Evolutionary conservation across 805 yeast species (phyloP).

Genomic region (Candida odintsovae): DNA sequence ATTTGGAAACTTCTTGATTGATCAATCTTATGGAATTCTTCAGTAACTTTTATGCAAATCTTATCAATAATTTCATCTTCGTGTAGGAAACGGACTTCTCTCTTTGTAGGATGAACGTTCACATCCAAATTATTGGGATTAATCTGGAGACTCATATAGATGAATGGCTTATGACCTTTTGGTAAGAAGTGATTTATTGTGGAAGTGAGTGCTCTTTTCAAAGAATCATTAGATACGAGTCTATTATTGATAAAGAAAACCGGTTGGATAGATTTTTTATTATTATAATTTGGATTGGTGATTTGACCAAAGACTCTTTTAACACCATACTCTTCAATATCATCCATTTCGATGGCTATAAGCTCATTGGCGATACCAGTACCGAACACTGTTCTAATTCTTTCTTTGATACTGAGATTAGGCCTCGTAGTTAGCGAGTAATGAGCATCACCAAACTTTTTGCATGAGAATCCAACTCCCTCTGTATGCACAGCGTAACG

Average conservation of each 20-base stretch:
- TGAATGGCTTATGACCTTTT: slow-evolving; percentile 70
- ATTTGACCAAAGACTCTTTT: slow-evolving; percentile 50
- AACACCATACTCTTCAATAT: slow-evolving; percentile 42
- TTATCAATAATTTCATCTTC: slow-evolving; percentile 80
- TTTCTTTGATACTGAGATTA: slow-evolving; percentile 46
- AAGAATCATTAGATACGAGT: slow-evolving; percentile 75
- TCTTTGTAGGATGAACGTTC: slow-evolving; percentile 92
- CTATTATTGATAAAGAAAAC: slow-evolving; percentile 83
- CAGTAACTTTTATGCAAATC: slow-evolving; percentile 46
- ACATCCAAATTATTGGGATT: slow-evolving; percentile 76
- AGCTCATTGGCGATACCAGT: slow-evolving; percentile 60
- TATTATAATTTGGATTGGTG: slow-evolving; percentile 64
- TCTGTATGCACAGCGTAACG: slow-evolving; percentile 73
- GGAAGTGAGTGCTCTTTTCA: slow-evolving; percentile 58
- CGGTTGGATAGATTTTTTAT: slow-evolving; percentile 60
- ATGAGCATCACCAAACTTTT: slow-evolving; percentile 71
- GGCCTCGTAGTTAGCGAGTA: slow-evolving; percentile 58
- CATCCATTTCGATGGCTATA: slow-evolving; percentile 37
- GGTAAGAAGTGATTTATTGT: slow-evolving; percentile 51
- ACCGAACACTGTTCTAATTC: slow-evolving; percentile 74
- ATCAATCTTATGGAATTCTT: slow-evolving; percentile 50
- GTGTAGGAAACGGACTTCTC: slow-evolving; percentile 79
- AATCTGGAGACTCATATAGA: slow-evolving; percentile 66
- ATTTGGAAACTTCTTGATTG: slow-evolving; percentile 63
- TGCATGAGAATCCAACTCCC: slow-evolving; percentile 71